Percentiles rank a stretch among this genome's conserved stretches.
These are phyloP conservation scores for Linnemannia elongata DNA, from an alignment of 192 early-diverging fungal species.

Conservation along the genomic window DNA sequence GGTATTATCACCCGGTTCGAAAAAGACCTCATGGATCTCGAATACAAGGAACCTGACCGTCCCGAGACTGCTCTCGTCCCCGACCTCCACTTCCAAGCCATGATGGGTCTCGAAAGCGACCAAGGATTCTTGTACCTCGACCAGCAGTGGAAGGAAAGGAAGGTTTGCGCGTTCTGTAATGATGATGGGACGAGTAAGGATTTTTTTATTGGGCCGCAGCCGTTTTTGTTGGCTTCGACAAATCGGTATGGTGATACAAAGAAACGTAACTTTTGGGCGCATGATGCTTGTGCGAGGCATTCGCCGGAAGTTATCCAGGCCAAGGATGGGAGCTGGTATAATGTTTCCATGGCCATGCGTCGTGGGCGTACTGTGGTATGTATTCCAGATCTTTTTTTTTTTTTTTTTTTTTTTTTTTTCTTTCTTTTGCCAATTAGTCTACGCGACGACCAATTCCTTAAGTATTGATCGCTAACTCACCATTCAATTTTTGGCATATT, in stretches of 20 bases:
- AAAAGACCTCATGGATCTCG: slow-evolving; percentile 67
- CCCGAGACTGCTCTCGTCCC: neutral
- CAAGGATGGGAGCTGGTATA: slow-evolving; percentile 82
- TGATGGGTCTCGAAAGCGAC: slow-evolving; percentile 59
- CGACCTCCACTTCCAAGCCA: slow-evolving; percentile 37
- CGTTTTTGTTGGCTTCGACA: slow-evolving; percentile 69
- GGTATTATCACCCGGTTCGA: slow-evolving; percentile 72
- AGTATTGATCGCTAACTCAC: no score
- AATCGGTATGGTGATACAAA: slow-evolving; percentile 66
- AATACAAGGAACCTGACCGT: slow-evolving; percentile 36
- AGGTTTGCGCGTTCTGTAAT: slow-evolving; percentile 78
- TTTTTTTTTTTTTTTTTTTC: neutral
- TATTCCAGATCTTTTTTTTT: neutral
- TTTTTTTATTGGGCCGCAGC: slow-evolving; percentile 71
- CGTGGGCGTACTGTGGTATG: slow-evolving; percentile 79
- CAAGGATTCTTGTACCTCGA: slow-evolving; percentile 63
- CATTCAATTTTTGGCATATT: no score
- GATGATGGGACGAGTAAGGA: slow-evolving; percentile 69
- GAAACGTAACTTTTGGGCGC: slow-evolving; percentile 83
- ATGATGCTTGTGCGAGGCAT: slow-evolving; percentile 85
- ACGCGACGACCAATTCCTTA: no score
- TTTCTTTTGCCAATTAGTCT: no score
- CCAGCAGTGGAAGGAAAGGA: slow-evolving; percentile 65
- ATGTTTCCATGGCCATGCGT: slow-evolving; percentile 82
- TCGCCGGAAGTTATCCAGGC: slow-evolving; percentile 88